Evolutionary conservation across 305 asterid species (phyloP), one percentile per base, ranked within the genome.

Genomic region (Fraxinus albicans): DNA sequence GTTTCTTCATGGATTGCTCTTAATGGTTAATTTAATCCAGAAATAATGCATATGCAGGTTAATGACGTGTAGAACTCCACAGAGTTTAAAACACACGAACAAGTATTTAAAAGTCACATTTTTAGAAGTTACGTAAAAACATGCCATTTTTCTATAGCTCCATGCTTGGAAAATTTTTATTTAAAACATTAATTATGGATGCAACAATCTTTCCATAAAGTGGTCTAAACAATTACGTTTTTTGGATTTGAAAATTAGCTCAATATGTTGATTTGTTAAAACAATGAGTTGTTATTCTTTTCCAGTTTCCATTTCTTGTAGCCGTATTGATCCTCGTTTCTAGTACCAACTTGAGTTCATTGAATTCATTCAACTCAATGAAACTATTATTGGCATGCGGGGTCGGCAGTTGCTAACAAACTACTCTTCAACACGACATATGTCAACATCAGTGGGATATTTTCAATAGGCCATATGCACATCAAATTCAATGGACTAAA

Each of bases 401-500:
- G 47, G 23, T 29, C 38, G 50, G 76, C 44, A 40, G 31, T 36
- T 47, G 47, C 3, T 81, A 53, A 63, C 27, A 69, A 19, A 58
- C 27, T 58, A 76, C 23, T 77, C 47, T 27, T 9, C 17, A 83
- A n/a, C 77, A 75, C 10, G 42, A 40, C 10, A 67, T 75, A 73
- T 73, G 82, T 79, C 75, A 79, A 35, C 33, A 7, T n/a, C 76
- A 63, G 70, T 81, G 73, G 65, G 55, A 58, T 42, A 63, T 73
- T 75, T 33, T 50, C 67, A 27, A 44, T 31, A 31, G 65, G 80
- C 47, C 27, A 31, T n/a, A 8, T 69, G 50, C 58, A 69, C 38
- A 38, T 80, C 35, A 29, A 50, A 83, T 55, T 40, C 13, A 42
- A 42, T 42, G 47, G 76, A 21, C 29, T 80, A 53, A 72, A 8